Base-by-base conservation (phyloP, 2,329 filamentous ascomycete species). In the Chaetomiaceae sp. region DNA sequence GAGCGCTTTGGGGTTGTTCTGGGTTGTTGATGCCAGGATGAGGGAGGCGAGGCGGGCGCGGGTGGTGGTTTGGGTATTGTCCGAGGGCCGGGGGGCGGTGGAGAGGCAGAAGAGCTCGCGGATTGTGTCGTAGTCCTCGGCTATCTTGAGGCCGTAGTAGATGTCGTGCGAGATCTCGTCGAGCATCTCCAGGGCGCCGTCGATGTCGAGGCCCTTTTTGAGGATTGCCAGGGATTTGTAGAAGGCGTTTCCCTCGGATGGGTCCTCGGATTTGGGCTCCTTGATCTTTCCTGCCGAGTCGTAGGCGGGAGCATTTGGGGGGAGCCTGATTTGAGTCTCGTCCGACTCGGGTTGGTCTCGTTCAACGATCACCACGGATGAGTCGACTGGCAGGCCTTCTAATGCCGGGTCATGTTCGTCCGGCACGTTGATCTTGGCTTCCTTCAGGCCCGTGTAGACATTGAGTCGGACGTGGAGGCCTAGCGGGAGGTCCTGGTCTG, bases 401-500 rank as follows among this genome's bases (percentile, higher is more conserved):
- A 81, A 68, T 0, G 70, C 71, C 15, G 74, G 65, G 46, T 75
- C 69, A 17, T 68, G 64, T 58, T 84, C 81, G 12, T 71, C 71
- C 0, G 81, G 81, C 17, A 83, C 74, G 66, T 87, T 81, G 57
- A 87, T 73, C 63, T 85, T 84, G 59, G 84, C 85, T 65, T 87
- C 82, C 60, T 82, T 84, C 59, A 75, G 62, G 20, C 85, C 84
- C 0, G 83, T 84, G 60, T 76, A 75, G 43, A 88, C 75, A 64
- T 88, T 81, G 51, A 88, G 69, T 36, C 84, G 79, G 47, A 88
- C 76, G 64, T 88, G 85, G 4, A 88, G 75, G 6, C 85, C 85
- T 0, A 75, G 69, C 1, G 85, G 84, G 3, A 88, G 65, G 34
- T 85, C 78, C 66, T 88, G 85, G 60, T 85, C 85, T 33, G 81